Percentiles rank a stretch among this genome's conserved stretches.
These are phyloP conservation scores for Thelonectria rubi DNA, from an alignment of 2,329 filamentous ascomycete genomes.

Conservation along the genomic window DNA sequence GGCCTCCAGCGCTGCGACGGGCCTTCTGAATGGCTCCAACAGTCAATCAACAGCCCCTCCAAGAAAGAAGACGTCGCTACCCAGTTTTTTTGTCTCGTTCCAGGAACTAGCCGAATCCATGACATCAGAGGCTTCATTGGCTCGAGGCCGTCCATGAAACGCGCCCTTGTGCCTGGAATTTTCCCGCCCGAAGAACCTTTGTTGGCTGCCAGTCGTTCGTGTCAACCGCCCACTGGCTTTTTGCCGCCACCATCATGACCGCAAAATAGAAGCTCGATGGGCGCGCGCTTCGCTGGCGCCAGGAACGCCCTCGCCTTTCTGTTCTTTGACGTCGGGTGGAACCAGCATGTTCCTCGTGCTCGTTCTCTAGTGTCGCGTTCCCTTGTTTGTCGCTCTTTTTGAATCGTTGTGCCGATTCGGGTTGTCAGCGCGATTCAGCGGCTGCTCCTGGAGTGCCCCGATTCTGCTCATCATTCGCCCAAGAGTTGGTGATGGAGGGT, in stretches of 20 bases:
- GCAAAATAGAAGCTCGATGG: conserved; percentile 21
- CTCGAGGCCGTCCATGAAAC: conserved; percentile 31
- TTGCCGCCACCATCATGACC: conserved; percentile 16
- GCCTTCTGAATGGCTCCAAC: conserved; percentile 10
- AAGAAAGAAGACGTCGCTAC: conserved; percentile 17
- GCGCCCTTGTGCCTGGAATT: conserved; percentile 33
- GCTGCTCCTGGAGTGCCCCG: background rate
- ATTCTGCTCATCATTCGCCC: background rate
- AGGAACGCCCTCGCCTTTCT: background rate
- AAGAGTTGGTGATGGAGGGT: background rate
- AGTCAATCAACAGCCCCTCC: conserved; percentile 9
- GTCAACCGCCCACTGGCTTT: conserved; percentile 9
- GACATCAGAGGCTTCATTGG: conserved; percentile 52
- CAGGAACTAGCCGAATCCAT: conserved; percentile 31
- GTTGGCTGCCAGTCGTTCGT: conserved; percentile 28
- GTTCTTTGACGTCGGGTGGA: background rate
- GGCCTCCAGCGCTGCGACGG: conserved; percentile 6
- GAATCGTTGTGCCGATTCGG: background rate
- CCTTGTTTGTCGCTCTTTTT: conserved; percentile 10
- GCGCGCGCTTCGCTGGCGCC: conserved; percentile 21
- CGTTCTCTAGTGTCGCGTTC: conserved; percentile 3
- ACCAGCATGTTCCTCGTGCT: background rate
- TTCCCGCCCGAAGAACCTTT: conserved; percentile 17
- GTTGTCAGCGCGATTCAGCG: background rate
- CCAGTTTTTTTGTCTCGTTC: background rate